Percentiles rank a stretch among this genome's conserved stretches.
These are phyloP conservation scores for Phlyctochytrium planicorne DNA, from an alignment of 192 early-diverging fungal genomes.

Conservation along the genomic window DNA sequence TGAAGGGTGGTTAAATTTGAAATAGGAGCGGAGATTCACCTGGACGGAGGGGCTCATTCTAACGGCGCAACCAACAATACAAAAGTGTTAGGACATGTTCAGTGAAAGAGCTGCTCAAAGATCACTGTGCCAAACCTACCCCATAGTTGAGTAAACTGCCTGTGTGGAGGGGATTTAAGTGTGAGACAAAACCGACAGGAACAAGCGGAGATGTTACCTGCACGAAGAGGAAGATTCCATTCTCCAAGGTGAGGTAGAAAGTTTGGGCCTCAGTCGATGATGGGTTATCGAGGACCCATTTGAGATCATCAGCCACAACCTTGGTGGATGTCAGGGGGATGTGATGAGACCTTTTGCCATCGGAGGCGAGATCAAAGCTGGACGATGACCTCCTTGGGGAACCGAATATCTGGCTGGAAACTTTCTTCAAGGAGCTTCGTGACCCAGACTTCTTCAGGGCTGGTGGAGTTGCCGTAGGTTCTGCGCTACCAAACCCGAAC, in stretches of 20 bases:
- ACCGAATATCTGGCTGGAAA: not conserved
- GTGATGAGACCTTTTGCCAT: not conserved
- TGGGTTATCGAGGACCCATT: slow-evolving; percentile 38
- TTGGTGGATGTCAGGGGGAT: slow-evolving; percentile 4
- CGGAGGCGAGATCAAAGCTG: not conserved
- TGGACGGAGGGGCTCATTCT: too few relatives aligned
- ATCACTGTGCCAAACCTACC: slow-evolving; percentile 5
- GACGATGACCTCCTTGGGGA: not conserved
- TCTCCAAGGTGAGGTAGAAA: slow-evolving; percentile 73
- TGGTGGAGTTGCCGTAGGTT: not conserved
- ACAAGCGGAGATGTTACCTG: slow-evolving; percentile 52
- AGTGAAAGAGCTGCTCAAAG: too few relatives aligned
- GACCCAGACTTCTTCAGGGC: slow-evolving; percentile 4
- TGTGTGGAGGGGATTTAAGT: slow-evolving; percentile 9
- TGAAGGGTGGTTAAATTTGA: slow-evolving; percentile 17
- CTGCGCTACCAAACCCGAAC: not conserved
- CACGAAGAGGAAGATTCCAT: slow-evolving; percentile 78
- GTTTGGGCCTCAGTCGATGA: slow-evolving; percentile 85
- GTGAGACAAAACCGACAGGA: not conserved
- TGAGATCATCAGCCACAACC: slow-evolving; percentile 28
- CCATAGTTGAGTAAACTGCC: slow-evolving; percentile 80
- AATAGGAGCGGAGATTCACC: slow-evolving; percentile 19
- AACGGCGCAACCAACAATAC: too few relatives aligned
- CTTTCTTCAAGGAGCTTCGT: not conserved
- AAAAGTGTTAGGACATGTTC: too few relatives aligned